These are phyloP conservation scores for Magnolia changhungtana DNA, from an alignment of 164 flowering plant species.

Conservation along the genomic window DNA sequence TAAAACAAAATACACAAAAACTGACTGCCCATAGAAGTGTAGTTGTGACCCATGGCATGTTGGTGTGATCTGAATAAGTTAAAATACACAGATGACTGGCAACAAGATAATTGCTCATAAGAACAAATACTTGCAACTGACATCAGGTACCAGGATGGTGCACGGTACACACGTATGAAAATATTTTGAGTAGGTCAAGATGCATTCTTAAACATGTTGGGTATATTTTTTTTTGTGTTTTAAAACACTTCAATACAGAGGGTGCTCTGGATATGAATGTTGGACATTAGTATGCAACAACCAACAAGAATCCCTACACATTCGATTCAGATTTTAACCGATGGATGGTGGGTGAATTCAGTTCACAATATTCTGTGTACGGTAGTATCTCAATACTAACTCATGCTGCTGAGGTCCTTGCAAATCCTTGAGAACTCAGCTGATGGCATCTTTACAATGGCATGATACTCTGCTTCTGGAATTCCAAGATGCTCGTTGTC, in stretches of 20 bases:
- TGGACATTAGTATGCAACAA: background rate
- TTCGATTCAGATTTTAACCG: background rate
- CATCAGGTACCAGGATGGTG: no score
- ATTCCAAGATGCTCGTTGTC: slow-evolving; percentile 94
- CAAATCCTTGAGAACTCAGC: slow-evolving; percentile 82
- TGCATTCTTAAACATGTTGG: no score
- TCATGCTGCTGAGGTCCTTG: slow-evolving; percentile 53
- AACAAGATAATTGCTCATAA: no score
- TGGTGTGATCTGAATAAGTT: background rate
- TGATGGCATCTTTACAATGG: slow-evolving; percentile 83
- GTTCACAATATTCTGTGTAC: no score
- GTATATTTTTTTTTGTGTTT: no score
- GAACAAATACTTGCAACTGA: no score
- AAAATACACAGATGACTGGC: background rate
- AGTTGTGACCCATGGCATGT: background rate
- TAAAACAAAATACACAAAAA: background rate
- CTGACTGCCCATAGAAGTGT: background rate
- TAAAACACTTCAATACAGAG: no score
- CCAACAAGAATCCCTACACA: background rate
- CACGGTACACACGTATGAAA: no score
- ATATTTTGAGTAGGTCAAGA: no score
- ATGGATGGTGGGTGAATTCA: no score
- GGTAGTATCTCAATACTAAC: no score
- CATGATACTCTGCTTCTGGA: slow-evolving; percentile 87
- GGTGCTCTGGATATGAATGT: no score